Evolutionary conservation across 192 early-diverging fungal genomes (phyloP).

Genomic region (Linnemannia schmuckeri): DNA sequence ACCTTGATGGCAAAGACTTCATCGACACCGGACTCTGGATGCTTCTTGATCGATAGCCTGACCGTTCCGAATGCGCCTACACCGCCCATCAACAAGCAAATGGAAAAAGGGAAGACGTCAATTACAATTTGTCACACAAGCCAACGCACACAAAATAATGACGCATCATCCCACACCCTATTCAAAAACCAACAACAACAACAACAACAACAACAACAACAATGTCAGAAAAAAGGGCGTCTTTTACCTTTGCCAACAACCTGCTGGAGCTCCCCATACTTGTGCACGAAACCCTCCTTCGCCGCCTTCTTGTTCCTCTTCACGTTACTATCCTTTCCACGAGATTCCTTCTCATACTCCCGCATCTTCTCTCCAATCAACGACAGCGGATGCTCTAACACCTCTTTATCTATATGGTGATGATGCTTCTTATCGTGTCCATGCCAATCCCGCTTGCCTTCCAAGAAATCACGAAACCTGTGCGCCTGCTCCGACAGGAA

Average conservation of each 20-base stretch:
- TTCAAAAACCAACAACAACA: no score
- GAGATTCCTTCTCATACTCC: constrained; percentile 18
- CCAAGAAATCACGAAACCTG: constrained; percentile 28
- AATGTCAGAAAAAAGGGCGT: background rate
- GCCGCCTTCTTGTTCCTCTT: constrained; percentile 16
- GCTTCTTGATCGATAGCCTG: constrained; percentile 35
- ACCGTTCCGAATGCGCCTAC: constrained; percentile 48
- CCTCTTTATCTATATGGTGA: constrained; percentile 21
- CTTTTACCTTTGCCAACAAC: constrained; percentile 49
- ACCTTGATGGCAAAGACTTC: constrained; percentile 42
- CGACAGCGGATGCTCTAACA: constrained; percentile 39
- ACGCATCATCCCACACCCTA: background rate
- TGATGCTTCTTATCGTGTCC: background rate
- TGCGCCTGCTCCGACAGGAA: constrained; percentile 30
- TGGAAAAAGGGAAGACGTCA: background rate
- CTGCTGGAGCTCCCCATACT: constrained; percentile 42
- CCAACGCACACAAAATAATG: background rate
- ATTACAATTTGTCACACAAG: background rate
- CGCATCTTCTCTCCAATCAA: constrained; percentile 34
- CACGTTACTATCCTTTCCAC: background rate
- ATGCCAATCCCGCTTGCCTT: constrained; percentile 20
- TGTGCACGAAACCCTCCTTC: constrained; percentile 31
- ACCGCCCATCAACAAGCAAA: no score
- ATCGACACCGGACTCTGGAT: constrained; percentile 26
- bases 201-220: no score